Base-by-base conservation (phyloP, 1,284 basidiomycete genomes). In the Ustilago cynodontis region DNA sequence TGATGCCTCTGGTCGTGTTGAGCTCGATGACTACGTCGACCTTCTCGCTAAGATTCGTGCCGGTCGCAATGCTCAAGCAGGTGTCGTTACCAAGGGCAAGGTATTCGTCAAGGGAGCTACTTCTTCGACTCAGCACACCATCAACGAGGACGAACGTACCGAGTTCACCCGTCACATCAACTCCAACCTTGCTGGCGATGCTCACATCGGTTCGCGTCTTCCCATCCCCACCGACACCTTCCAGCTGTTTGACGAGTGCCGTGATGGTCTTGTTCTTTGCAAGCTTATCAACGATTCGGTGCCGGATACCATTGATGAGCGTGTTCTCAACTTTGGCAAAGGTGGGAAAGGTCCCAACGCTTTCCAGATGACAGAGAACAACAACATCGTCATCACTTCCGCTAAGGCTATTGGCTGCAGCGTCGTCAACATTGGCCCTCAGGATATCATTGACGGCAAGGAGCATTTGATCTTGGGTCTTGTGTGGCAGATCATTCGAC, bases 361-460 rank as follows among this genome's bases (percentile, higher is more conserved):
- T 94, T 99, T 99, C 91, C 95, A 98, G 86, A 98, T 98, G 86
- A 98, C 96, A 0, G 96, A 99, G 87, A 99, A 99, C 89, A 98
- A 99, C 89, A 99, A 98, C 88, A 96, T 99, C 82, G 96, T 99
- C 86, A 98, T 99, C 87, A 93, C 94, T 11, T 99, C 97, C 35
- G 91, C 96, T 49, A 96, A 98, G 87, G 96, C 93, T 86, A 98
- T 99, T 79, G 96, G 96, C 39, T 98, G 97, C 86, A 95, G 93
- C 9, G 95, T 98, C 58, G 96, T 99, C 87, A 99, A 99, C 88
- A 98, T 99, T 78, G 96, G 97, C 39, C 93, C 96, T 0, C 90
- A 91, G 22, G 96, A 99, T 87, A 88, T 99, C 66, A 91, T 94
- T 52, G 95, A 98, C 74, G 95, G 96, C 9, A 89, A 93, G 67